phyloP scores from a whole-genome alignment of 305 asterid species.

The Fraxinus sp. region DNA sequence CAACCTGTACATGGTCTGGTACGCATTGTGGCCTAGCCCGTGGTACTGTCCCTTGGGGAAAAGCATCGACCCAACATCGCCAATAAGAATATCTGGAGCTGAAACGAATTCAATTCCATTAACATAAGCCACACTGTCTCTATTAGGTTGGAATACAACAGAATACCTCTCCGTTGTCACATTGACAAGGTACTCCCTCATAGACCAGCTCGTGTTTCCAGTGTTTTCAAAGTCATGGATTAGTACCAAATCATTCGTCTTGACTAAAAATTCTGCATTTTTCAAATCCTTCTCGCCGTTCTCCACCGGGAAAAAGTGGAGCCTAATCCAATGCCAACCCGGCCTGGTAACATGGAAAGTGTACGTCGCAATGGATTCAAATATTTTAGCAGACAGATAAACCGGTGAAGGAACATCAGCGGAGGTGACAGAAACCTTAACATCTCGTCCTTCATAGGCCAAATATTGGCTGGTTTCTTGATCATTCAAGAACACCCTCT shows the following conservation, averaged over 20 bases:
- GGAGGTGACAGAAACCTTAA: constrained; percentile 35
- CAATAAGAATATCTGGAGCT: constrained; percentile 65
- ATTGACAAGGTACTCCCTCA: constrained; percentile 62
- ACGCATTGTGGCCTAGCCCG: constrained; percentile 49
- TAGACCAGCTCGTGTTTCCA: constrained; percentile 23
- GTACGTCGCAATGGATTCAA: constrained; percentile 57
- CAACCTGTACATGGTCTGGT: constrained; percentile 64
- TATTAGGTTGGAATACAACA: constrained; percentile 45
- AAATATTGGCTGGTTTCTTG: constrained; percentile 40
- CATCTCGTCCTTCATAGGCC: constrained; percentile 38
- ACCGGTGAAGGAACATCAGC: constrained; percentile 48
- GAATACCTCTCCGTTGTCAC: constrained; percentile 61
- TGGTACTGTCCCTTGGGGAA: constrained; percentile 55
- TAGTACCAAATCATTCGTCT: constrained; percentile 49
- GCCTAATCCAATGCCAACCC: constrained; percentile 92
- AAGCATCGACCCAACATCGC: constrained; percentile 50
- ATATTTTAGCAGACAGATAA: constrained; percentile 56
- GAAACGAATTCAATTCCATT: constrained; percentile 82
- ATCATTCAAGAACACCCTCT: constrained; percentile 44
- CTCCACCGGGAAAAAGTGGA: constrained; percentile 62
- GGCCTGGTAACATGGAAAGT: constrained; percentile 67
- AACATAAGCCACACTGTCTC: constrained; percentile 60
- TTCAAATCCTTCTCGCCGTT: constrained; percentile 46
- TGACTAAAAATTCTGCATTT: constrained; percentile 52
- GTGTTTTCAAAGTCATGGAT: constrained; percentile 45